Conservation (phyloP, 2,329 filamentous ascomycete genomes). For the Stagonosporopsis chrysanthemi region DNA sequence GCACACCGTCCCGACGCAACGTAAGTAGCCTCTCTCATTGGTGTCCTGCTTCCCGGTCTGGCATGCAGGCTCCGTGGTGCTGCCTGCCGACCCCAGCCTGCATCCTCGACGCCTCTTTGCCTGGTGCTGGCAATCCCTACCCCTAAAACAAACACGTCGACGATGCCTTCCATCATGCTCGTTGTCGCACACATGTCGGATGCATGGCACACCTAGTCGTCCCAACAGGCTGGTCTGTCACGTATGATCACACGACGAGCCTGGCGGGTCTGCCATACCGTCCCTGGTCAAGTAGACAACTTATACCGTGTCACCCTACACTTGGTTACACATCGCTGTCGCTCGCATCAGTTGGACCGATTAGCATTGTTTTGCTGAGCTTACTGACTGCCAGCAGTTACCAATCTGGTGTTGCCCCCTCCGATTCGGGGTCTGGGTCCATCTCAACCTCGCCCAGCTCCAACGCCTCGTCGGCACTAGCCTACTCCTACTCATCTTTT, state of each 20-base stretch:
- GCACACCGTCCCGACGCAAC: conserved; percentile 61
- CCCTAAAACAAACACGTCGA: conserved; percentile 53
- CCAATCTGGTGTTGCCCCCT: conserved; percentile 58
- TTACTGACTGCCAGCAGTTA: conserved; percentile 57
- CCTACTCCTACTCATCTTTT: conserved; percentile 54
- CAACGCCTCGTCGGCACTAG: conserved; percentile 56
- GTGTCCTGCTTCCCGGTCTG: conserved; percentile 40
- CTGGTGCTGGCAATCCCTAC: conserved; percentile 49
- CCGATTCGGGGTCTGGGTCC: conserved; percentile 64
- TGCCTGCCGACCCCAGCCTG: conserved; percentile 49
- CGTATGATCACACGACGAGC: conserved; percentile 56
- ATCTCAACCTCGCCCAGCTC: conserved; percentile 61
- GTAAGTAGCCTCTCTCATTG: conserved; percentile 60
- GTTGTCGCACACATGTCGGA: conserved; percentile 49
- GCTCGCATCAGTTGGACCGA: conserved; percentile 43
- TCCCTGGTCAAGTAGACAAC: conserved; percentile 48
- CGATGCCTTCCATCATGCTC: conserved; percentile 44
- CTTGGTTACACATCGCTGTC: conserved; percentile 50
- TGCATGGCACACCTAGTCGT: conserved; percentile 48
- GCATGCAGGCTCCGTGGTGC: conserved; percentile 46
- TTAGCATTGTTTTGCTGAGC: conserved; percentile 39
- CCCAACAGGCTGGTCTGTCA: conserved; percentile 51
- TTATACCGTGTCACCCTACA: conserved; percentile 50
- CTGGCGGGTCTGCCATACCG: conserved; percentile 48
- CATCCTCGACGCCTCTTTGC: conserved; percentile 47